A percentile compares a stretch with the other conserved stretches of the same genome.
phyloP scores from a whole-genome alignment of 805 yeast genomes.

The Candida multigemmis region DNA sequence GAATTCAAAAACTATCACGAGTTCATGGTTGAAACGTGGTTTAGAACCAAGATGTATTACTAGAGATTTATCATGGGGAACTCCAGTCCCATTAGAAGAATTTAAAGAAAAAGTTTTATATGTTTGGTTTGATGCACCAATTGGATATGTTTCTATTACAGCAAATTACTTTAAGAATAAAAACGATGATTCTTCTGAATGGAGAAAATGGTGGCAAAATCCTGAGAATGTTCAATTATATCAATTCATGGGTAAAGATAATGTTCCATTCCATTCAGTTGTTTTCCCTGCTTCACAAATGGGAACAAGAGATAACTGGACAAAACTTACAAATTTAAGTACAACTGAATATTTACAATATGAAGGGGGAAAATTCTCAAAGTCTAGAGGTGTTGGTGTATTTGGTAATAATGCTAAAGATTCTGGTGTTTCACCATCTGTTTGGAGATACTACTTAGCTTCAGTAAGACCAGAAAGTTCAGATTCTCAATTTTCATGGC shows the following conservation, averaged over 20 bases:
- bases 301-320: conserved; percentile 87
- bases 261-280: conserved; percentile 97
- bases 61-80: conserved; percentile 97
- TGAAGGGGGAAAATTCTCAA: conserved; percentile 97
- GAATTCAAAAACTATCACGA: conserved; percentile 81
- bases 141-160: conserved; percentile 94
- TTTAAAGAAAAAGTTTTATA: conserved; percentile 86
- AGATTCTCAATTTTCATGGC: conserved; percentile 97
- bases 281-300: conserved; percentile 91
- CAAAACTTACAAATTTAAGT: conserved; percentile 79
- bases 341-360: conserved; percentile 97
- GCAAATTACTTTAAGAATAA: conserved; percentile 62
- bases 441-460: conserved; percentile 95
- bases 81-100: conserved; percentile 88
- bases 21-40: conserved; percentile 92
- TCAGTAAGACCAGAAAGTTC: conserved; percentile 91
- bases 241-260: conserved; percentile 99
- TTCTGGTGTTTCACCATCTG: conserved; percentile 83
- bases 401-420: conserved; percentile 97
- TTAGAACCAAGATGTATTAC: conserved; percentile 92
- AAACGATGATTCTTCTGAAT: conserved; percentile 25
- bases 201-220: conserved; percentile 92
- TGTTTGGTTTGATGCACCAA: conserved; percentile 98
- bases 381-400: conserved; percentile 96
- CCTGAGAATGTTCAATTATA: conserved; percentile 84